Percentiles rank a stretch among this genome's conserved stretches.
phyloP scores from a whole-genome alignment of 2,329 filamentous ascomycete species.

The Aspergillus phoenicis region DNA sequence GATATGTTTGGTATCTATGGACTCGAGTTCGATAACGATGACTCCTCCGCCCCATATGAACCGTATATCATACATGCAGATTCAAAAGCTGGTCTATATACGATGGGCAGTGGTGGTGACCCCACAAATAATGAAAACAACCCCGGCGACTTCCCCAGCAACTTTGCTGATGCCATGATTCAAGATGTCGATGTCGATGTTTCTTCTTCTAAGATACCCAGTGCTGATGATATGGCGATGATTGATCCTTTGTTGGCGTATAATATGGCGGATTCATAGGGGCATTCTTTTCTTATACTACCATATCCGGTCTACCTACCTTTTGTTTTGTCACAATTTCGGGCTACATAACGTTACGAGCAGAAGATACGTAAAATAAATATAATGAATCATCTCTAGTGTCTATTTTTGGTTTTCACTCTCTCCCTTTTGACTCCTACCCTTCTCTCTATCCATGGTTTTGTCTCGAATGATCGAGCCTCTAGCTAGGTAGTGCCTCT shows the following conservation, averaged over 20 bases:
- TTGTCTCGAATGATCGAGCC: background rate
- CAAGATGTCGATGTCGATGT: conserved; percentile 22
- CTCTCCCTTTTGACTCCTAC: background rate
- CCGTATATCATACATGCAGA: conserved; percentile 11
- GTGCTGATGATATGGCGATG: conserved; percentile 34
- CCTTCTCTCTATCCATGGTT: background rate
- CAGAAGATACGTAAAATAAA: background rate
- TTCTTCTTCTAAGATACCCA: conserved; percentile 30
- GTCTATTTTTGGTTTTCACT: background rate
- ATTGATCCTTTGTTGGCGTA: conserved; percentile 40
- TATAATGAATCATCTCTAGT: background rate
- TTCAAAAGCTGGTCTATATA: background rate
- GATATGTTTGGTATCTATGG: conserved; percentile 42
- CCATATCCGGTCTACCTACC: background rate
- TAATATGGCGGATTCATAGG: conserved; percentile 29
- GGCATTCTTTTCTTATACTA: background rate
- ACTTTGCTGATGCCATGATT: conserved; percentile 31
- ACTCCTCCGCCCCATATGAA: conserved; percentile 19
- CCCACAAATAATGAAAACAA: background rate
- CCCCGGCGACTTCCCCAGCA: conserved; percentile 4
- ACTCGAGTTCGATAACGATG: conserved; percentile 35
- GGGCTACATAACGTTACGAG: background rate
- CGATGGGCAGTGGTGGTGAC: background rate
- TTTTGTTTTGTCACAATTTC: background rate
- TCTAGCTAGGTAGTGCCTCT: background rate